These are phyloP conservation scores for Ilyonectria sp. DNA, from an alignment of 2,329 filamentous ascomycete species.

Conservation along the genomic window DNA sequence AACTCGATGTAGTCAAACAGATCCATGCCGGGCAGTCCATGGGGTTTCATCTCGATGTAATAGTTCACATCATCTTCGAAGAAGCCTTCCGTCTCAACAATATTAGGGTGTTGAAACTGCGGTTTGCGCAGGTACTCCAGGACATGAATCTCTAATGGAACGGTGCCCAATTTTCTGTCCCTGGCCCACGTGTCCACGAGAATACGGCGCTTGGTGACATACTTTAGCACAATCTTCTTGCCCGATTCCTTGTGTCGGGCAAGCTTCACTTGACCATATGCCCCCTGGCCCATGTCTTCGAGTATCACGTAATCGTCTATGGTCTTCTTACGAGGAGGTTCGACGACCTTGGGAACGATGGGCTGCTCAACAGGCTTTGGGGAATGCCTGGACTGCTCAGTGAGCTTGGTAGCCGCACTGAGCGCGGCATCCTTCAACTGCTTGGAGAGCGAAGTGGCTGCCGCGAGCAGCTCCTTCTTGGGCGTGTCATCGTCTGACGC, in stretches of 20 bases:
- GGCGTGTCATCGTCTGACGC: constrained; percentile 66
- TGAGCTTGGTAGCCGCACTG: constrained; percentile 68
- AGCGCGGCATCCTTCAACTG: constrained; percentile 72
- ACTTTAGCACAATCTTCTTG: constrained; percentile 95
- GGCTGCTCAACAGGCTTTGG: constrained; percentile 53
- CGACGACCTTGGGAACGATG: constrained; percentile 53
- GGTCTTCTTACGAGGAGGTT: constrained; percentile 76
- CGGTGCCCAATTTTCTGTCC: constrained; percentile 91
- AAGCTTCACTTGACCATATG: constrained; percentile 97
- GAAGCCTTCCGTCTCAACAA: constrained; percentile 81
- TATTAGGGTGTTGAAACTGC: constrained; percentile 76
- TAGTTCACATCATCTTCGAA: constrained; percentile 91
- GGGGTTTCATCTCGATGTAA: constrained; percentile 98
- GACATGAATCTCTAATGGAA: constrained; percentile 97
- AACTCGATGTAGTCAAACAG: constrained; percentile 99
- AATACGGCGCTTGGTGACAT: constrained; percentile 96
- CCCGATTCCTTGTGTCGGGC: constrained; percentile 86
- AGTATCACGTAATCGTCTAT: constrained; percentile 93
- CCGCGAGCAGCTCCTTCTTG: constrained; percentile 57
- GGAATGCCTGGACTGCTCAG: constrained; percentile 56
- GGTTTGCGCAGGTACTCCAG: constrained; percentile 90
- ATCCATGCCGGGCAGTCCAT: constrained; percentile 97
- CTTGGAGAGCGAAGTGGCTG: constrained; percentile 66
- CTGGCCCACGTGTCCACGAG: constrained; percentile 98
- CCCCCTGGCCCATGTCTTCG: constrained; percentile 98